phyloP scores from a whole-genome alignment of 768 basidiomycete species.

The Peribolospora kevripleyi region DNA sequence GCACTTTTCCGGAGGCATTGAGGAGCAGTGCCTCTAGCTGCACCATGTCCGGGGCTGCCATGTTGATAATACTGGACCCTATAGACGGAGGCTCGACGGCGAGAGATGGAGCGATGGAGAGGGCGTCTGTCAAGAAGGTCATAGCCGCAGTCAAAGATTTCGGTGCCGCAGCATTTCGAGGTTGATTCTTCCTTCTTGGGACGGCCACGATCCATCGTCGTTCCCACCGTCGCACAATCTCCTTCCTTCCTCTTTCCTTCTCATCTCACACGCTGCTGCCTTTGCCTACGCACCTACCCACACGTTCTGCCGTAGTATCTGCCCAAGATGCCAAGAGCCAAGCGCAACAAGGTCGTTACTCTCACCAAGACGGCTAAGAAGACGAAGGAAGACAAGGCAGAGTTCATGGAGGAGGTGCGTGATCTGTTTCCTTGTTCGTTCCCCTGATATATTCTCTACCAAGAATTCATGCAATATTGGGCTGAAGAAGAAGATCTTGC shows the following conservation, averaged over 20 bases:
- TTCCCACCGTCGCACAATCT: no score
- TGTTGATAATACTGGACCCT: no score
- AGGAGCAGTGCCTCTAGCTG: constrained; percentile 52
- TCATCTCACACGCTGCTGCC: neutral
- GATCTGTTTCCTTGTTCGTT: no score
- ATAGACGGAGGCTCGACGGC: neutral
- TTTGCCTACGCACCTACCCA: no score
- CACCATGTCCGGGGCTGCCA: constrained; percentile 3
- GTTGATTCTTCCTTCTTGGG: neutral
- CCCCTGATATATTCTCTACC: neutral
- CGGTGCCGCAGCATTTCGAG: neutral
- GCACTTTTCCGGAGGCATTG: constrained; percentile 43
- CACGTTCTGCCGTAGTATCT: no score
- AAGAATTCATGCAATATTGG: neutral
- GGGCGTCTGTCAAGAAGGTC: neutral
- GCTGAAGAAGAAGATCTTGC: no score
- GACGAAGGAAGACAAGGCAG: constrained; percentile 69
- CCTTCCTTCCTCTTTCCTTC: neutral
- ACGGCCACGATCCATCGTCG: no score
- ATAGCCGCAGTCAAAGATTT: neutral
- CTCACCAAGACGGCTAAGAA: constrained; percentile 86
- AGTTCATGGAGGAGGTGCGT: constrained; percentile 32
- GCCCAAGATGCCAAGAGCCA: constrained; percentile 10
- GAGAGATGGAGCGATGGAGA: neutral
- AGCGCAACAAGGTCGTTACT: constrained; percentile 35